Evolutionary conservation across 2,329 filamentous ascomycete species (phyloP), one percentile per base, ranked within the genome.

Genomic region (Colletotrichum gloeosporioides): DNA sequence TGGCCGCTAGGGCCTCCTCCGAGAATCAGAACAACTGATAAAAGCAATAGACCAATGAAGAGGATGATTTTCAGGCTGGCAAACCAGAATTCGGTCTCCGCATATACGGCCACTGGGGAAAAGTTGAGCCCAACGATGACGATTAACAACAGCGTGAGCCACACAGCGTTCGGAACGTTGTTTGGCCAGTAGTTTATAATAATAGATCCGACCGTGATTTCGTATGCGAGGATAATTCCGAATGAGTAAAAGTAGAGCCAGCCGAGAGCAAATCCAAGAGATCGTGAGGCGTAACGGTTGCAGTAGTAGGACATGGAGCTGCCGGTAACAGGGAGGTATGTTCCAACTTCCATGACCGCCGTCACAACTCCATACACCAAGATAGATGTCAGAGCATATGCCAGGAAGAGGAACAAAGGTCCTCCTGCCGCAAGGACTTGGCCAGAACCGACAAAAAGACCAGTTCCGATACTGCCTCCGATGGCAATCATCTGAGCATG

Each of bases 1-100:
- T 80, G 70, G 13, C 78, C 78, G 22, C 77, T 78, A 12, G 79
- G 79, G 18, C 71, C 78, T 10, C 79, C 79, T 2, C 72, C 75
- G 16, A 70, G 68, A 15, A 72, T 79, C 68, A 73, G 71, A 7
- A 80, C 76, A 13, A 93, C 92, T 1, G 91, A 90, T 63, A 93
- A 86, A 32, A 93, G 87, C 75, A 94, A 92, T 80, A 93, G 93
- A 67, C 92, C 87, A 9, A 89, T 84, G 68, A 91, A 90, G 13
- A 88, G 88, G 32, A 87, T 82, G 32, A 89, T 88, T 80, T 91
- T 91, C 53, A 91, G 82, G 32, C 91, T 79, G 77, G 88, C 88
- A 18, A 91, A 83, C 89, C 89, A 91, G 77, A 91, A 91, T 78
- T 91, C 89, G 16, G 91, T 83, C 84, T 92, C 89, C 31, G 89